Evolutionary conservation across 495 filamentous ascomycete species (phyloP), one percentile per base, ranked within the genome.

Genomic region (Stereocaulon alpinum): DNA sequence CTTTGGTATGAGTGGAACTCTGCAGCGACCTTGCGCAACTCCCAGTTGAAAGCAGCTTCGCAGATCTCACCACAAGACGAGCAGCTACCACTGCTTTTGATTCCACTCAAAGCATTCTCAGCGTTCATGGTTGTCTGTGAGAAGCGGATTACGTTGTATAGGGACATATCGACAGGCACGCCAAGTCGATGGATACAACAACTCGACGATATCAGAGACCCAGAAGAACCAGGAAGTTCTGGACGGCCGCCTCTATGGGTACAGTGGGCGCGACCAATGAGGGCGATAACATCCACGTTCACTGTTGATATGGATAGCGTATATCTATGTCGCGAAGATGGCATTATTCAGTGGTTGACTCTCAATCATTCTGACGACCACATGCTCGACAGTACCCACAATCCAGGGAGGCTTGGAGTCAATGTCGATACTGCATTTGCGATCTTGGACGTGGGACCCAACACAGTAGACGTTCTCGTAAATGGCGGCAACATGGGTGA

Each of bases 281-380:
- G 87, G 29, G 76, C 80, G 29, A 72, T 40, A 11, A 54, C 5
- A 37, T 2, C 24, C 11, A 44, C 22, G 2, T 52, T 49, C 44
- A 59, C 56, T 4, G 49, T 37, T 22, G 89, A 93, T 61, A 81
- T 84, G 59, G 49, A 52, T 52, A 27, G 10, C 17, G 82, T 95
- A 56, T 91, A 86, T 61, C 73, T 95, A 27, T 88, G 83, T 20
- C 82, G 88, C 53, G 88, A 93, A 67, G 89, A 95, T 66, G 89
- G 89, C 15, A 73, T 84, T 59, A 78, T 92, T 12, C 59, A 53
- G 30, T 68, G 47, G 27, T 42, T 68, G 40, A 55, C 63, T 15
- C 48, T 68, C 27, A 30, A 44, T 14, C 40, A 62, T n/a, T n/a
- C 14, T 27, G 20, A 40, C 17, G 20, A 51, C 27, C 18, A 42